Percentiles rank a stretch among this genome's conserved stretches.
Evolutionary conservation across 2,329 filamentous ascomycete genomes (phyloP).

Genomic region (Stemphylium beticola): DNA sequence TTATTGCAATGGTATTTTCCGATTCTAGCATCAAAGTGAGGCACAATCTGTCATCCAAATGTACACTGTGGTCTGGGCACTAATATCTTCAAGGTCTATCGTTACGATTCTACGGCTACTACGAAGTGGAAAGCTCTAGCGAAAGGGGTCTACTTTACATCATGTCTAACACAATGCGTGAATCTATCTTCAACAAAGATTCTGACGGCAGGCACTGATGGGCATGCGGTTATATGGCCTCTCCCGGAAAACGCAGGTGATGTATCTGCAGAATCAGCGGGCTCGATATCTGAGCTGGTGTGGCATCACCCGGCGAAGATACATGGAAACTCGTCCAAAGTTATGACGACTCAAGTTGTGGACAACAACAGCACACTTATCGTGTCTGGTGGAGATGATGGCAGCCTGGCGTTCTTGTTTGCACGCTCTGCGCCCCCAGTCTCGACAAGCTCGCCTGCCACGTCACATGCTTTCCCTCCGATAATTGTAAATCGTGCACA

Average conservation of each 20-base stretch:
- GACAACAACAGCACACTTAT: conserved; percentile 56
- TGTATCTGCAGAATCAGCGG: background rate
- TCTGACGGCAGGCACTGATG: conserved; percentile 81
- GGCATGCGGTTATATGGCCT: conserved; percentile 70
- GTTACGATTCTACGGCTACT: conserved; percentile 36
- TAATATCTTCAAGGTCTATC: conserved; percentile 52
- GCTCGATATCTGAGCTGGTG: conserved; percentile 33
- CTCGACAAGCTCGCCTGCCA: conserved; percentile 22
- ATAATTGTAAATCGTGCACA: conserved; percentile 66
- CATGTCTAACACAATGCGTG: conserved; percentile 72
- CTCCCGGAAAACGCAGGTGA: conserved; percentile 30
- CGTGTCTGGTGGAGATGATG: conserved; percentile 86
- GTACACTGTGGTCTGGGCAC: background rate
- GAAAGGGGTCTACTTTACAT: conserved; percentile 54
- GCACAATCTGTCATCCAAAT: background rate
- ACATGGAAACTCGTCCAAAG: conserved; percentile 84
- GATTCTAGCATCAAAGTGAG: conserved; percentile 76
- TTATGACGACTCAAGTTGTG: conserved; percentile 47
- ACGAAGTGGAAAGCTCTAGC: conserved; percentile 46
- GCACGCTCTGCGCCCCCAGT: background rate
- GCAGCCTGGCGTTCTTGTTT: conserved; percentile 66
- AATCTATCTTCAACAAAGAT: conserved; percentile 52
- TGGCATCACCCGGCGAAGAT: conserved; percentile 49
- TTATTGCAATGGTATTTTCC: conserved; percentile 77
- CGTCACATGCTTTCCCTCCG: conserved; percentile 25